A percentile compares a stretch with the other conserved stretches of the same genome.
Conservation (phyloP, 176 grass and related monocot genomes). For the Triticum timopheevii region DNA sequence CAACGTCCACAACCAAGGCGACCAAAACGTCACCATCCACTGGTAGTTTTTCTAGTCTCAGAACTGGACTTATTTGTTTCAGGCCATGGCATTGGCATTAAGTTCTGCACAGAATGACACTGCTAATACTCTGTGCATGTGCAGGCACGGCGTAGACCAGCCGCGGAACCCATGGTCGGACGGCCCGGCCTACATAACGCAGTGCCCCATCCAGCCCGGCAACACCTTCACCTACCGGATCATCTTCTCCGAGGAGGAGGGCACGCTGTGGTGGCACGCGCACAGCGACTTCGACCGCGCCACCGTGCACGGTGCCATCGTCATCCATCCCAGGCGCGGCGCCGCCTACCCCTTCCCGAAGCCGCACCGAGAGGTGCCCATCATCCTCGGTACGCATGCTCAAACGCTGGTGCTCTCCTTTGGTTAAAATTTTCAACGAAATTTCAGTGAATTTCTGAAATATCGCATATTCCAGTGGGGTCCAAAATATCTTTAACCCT, state of each 20-base stretch:
- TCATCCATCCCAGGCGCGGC: slow-evolving; percentile 41
- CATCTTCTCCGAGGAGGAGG: slow-evolving; percentile 47
- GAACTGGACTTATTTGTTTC: background rate
- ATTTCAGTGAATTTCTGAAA: no score
- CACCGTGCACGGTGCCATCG: slow-evolving; percentile 65
- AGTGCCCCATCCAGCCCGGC: slow-evolving; percentile 20
- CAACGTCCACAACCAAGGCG: slow-evolving; percentile 63
- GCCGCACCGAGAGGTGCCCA: no score
- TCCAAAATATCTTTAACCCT: no score
- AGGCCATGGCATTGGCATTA: background rate
- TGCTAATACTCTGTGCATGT: no score
- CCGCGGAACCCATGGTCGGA: slow-evolving; percentile 30
- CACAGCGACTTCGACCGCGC: slow-evolving; percentile 50
- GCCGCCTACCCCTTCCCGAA: no score
- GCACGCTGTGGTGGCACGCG: slow-evolving; percentile 68
- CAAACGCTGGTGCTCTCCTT: no score
- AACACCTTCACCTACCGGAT: slow-evolving; percentile 48
- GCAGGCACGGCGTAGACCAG: slow-evolving; percentile 61
- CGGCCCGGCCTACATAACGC: background rate
- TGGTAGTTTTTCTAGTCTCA: slow-evolving; percentile 30
- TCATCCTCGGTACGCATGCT: no score
- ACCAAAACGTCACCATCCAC: slow-evolving; percentile 67
- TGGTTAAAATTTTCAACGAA: no score
- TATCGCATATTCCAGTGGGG: no score
- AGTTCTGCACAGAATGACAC: background rate